Percentiles rank a stretch among this genome's conserved stretches.
Conservation (phyloP, 1,139 yeast species). For the Blastobotrys arbuscula region DNA sequence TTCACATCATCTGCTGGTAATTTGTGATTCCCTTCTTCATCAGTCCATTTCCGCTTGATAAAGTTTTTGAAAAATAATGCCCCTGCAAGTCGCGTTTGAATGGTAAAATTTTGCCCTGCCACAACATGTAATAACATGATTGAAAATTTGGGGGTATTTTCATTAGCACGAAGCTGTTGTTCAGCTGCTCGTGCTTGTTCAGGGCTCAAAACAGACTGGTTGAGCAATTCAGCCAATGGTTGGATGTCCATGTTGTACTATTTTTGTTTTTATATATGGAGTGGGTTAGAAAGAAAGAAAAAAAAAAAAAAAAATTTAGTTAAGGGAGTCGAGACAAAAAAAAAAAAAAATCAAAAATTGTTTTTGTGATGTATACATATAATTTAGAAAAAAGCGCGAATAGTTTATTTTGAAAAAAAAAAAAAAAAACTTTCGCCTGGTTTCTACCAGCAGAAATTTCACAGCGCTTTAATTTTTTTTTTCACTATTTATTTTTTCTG, state of each 20-base stretch:
- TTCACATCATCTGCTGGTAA: slow-evolving; percentile 57
- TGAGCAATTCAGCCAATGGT: slow-evolving; percentile 20
- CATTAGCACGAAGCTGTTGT: slow-evolving; percentile 49
- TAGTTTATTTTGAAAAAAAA: background rate
- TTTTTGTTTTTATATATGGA: background rate
- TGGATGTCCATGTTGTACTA: slow-evolving; percentile 11
- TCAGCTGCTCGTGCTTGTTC: slow-evolving; percentile 33
- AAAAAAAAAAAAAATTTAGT: background rate
- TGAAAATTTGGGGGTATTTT: slow-evolving; percentile 66
- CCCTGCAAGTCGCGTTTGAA: slow-evolving; percentile 72
- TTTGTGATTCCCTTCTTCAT: slow-evolving; percentile 77
- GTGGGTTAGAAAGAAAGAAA: background rate
- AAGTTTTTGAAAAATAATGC: slow-evolving; percentile 89
- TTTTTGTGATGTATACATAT: background rate
- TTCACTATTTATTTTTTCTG: background rate
- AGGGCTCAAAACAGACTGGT: slow-evolving; percentile 18
- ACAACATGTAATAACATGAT: slow-evolving; percentile 70
- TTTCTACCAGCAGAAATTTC: background rate
- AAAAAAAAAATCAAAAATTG: background rate
- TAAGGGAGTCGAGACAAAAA: background rate
- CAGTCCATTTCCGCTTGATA: slow-evolving; percentile 79
- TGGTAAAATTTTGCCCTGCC: slow-evolving; percentile 52
- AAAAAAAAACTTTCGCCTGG: background rate
- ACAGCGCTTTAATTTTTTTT: background rate
- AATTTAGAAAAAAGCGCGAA: background rate